phyloP scores from a whole-genome alignment of 164 flowering plant species.

The Vitis cinerea region DNA sequence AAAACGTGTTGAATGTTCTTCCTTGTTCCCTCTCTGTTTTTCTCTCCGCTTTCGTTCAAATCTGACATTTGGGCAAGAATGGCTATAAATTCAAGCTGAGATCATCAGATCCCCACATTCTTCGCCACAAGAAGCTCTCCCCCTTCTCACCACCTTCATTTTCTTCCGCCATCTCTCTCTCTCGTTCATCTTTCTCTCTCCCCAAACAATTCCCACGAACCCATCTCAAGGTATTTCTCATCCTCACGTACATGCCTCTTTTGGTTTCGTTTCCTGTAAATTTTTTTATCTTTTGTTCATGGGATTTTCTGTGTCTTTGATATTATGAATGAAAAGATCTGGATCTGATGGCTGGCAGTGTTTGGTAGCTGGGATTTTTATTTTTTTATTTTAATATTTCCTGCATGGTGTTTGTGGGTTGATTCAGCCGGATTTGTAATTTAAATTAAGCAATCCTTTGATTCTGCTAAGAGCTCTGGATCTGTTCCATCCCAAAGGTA shows the following conservation, averaged over 20 bases:
- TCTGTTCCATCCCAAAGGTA: not conserved
- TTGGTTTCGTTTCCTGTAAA: too few relatives aligned
- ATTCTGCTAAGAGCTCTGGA: not conserved
- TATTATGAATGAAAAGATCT: too few relatives aligned
- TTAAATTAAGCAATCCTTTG: not conserved
- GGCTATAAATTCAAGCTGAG: not conserved
- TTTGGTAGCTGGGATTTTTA: too few relatives aligned
- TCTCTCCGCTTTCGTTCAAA: too few relatives aligned
- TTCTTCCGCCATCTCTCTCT: not conserved
- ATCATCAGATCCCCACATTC: conserved; percentile 5
- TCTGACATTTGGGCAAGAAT: too few relatives aligned
- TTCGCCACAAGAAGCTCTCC: conserved; percentile 11
- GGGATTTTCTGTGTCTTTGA: too few relatives aligned
- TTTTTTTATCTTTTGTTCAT: too few relatives aligned
- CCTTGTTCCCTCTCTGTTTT: too few relatives aligned
- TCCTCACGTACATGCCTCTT: too few relatives aligned
- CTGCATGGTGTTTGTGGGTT: too few relatives aligned
- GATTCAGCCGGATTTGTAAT: not conserved
- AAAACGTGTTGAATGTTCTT: not conserved
- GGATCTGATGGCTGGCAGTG: too few relatives aligned
- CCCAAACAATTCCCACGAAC: not conserved
- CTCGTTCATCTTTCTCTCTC: not conserved
- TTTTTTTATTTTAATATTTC: too few relatives aligned
- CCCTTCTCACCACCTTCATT: not conserved
- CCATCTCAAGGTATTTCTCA: not conserved